Conservation (phyloP, 495 filamentous ascomycete species). For the Diplogelasinospora grovesii region DNA sequence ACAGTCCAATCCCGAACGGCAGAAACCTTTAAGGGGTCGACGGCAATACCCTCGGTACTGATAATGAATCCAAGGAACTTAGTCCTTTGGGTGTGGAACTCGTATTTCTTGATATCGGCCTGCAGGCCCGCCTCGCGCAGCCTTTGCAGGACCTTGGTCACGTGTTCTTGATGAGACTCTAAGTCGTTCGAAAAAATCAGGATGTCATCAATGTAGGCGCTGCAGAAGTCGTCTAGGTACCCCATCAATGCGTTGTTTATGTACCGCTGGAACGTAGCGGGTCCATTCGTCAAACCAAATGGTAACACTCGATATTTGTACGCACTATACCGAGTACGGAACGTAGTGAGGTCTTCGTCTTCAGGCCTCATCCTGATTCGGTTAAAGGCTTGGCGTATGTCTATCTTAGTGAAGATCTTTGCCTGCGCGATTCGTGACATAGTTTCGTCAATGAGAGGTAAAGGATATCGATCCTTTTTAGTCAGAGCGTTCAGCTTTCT, state of each 20-base stretch:
- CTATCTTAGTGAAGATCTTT: slow-evolving; percentile 40
- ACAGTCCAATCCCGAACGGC: neutral
- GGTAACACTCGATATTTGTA: slow-evolving; percentile 30
- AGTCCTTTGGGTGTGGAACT: slow-evolving; percentile 18
- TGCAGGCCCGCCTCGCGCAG: slow-evolving; percentile 13
- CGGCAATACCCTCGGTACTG: neutral
- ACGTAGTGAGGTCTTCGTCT: slow-evolving; percentile 24
- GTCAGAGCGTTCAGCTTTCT: slow-evolving; percentile 35
- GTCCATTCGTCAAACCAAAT: slow-evolving; percentile 25
- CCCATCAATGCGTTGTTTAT: slow-evolving; percentile 24
- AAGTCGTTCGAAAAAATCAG: slow-evolving; percentile 1
- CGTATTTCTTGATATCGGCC: slow-evolving; percentile 22
- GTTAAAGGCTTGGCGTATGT: slow-evolving; percentile 22
- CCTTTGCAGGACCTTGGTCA: slow-evolving; percentile 5
- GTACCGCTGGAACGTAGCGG: slow-evolving; percentile 20
- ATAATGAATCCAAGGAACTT: slow-evolving; percentile 24
- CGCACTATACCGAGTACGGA: slow-evolving; percentile 19
- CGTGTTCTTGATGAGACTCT: neutral
- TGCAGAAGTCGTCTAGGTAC: slow-evolving; percentile 21
- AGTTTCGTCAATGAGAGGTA: slow-evolving; percentile 40
- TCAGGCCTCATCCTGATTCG: slow-evolving; percentile 19
- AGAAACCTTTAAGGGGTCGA: neutral
- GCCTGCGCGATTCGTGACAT: slow-evolving; percentile 22
- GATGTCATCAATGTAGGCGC: slow-evolving; percentile 6
- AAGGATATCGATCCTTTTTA: slow-evolving; percentile 36